These are phyloP conservation scores for Periconia digitata DNA, from an alignment of 2,329 filamentous ascomycete species.

Conservation along the genomic window DNA sequence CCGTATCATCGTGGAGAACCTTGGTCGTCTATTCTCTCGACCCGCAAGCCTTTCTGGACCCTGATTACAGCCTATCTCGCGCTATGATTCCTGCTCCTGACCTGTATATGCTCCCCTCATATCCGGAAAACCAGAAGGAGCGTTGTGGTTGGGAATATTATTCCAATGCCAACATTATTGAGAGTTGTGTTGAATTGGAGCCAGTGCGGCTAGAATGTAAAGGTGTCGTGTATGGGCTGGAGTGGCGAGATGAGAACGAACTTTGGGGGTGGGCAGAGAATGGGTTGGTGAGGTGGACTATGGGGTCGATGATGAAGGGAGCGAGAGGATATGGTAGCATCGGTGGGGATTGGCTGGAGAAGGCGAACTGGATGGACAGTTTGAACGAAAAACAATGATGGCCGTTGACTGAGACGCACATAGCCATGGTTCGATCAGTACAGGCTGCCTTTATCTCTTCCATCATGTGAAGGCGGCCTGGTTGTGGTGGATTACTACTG, in stretches of 20 bases:
- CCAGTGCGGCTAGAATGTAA: constrained; percentile 16
- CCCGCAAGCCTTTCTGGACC: constrained; percentile 22
- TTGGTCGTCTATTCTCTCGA: constrained; percentile 22
- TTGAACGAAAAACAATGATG: too few species aligned
- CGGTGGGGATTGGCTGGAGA: background rate
- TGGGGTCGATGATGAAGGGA: constrained; percentile 6
- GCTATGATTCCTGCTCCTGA: background rate
- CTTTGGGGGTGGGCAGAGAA: constrained; percentile 25
- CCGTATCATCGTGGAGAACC: constrained; percentile 23
- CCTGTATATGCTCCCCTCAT: background rate
- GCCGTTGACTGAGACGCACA: too few species aligned
- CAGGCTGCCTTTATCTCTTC: too few species aligned
- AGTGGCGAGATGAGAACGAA: constrained; percentile 21
- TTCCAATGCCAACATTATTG: background rate
- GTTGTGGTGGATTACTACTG: too few species aligned
- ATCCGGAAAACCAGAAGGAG: constrained; percentile 1
- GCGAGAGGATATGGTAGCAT: background rate
- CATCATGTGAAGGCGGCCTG: too few species aligned
- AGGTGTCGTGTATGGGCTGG: constrained; percentile 17
- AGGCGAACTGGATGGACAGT: background rate
- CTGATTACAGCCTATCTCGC: background rate
- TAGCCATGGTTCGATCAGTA: too few species aligned
- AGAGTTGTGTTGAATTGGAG: constrained; percentile 17
- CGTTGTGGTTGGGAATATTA: constrained; percentile 14
- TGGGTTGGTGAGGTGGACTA: constrained; percentile 19